Conservation (phyloP, 2,329 filamentous ascomycete genomes). For the Ceratocystis cubensis region DNA sequence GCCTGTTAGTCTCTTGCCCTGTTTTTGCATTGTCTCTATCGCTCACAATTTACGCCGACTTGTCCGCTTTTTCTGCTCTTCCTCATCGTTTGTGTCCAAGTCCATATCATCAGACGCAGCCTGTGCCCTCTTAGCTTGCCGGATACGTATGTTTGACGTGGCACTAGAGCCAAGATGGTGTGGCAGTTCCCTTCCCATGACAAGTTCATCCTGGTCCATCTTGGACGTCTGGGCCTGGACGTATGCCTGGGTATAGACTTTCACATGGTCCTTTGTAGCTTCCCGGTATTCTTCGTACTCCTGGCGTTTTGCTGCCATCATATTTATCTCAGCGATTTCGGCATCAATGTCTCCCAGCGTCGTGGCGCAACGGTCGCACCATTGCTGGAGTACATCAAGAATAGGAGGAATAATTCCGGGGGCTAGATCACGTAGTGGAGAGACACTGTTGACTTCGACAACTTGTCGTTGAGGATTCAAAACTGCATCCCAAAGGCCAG, state of each 20-base stretch:
- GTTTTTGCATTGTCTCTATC: conserved; percentile 7
- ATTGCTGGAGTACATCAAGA: conserved; percentile 54
- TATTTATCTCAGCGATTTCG: conserved; percentile 44
- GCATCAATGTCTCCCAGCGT: conserved; percentile 64
- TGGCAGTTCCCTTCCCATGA: neutral
- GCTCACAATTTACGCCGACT: conserved; percentile 43
- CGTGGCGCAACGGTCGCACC: conserved; percentile 64
- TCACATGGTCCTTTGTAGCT: neutral
- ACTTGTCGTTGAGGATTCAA: conserved; percentile 65
- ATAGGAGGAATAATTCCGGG: conserved; percentile 60
- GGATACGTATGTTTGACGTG: conserved; percentile 5
- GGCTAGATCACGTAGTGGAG: conserved; percentile 73
- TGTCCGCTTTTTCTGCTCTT: conserved; percentile 39
- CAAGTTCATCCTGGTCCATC: neutral
- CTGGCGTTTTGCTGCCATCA: conserved; percentile 25
- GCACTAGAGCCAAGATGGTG: neutral
- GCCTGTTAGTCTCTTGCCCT: neutral
- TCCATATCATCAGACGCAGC: conserved; percentile 43
- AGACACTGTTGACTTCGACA: conserved; percentile 67
- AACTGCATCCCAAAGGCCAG: conserved; percentile 66
- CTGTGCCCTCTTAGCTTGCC: conserved; percentile 22
- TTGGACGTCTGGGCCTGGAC: neutral
- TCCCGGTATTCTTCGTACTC: conserved; percentile 17
- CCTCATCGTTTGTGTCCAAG: conserved; percentile 39
- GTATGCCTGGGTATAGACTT: neutral